Conservation (phyloP, 345 rosid species). For the Draba incana region DNA sequence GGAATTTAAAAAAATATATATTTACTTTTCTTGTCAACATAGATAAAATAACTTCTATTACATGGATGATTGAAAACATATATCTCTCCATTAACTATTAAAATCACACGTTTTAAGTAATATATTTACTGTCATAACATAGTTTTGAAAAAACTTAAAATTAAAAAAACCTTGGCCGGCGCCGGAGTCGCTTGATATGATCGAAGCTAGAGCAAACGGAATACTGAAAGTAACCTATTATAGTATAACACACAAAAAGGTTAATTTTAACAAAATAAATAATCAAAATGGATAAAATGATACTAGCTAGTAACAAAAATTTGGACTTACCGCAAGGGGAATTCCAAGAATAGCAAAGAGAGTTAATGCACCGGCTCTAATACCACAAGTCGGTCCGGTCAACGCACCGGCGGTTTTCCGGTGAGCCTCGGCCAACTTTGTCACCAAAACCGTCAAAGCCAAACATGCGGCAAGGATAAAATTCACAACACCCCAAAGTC, state of each 20-base stretch:
- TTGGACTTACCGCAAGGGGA: slow-evolving; percentile 68
- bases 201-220: slow-evolving; percentile 36
- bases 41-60: not conserved
- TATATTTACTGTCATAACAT: not conserved
- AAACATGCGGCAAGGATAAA: slow-evolving; percentile 57
- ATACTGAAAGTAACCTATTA: slow-evolving; percentile 32
- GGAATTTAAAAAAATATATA: not conserved
- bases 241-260: not conserved
- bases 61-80: not conserved
- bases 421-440: slow-evolving; percentile 60
- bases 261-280: not conserved
- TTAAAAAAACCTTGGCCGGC: slow-evolving; percentile 32
- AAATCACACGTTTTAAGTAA: not conserved
- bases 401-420: slow-evolving; percentile 19
- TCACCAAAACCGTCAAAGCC: slow-evolving; percentile 51
- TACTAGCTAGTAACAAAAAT: not conserved
- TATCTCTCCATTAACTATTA: not conserved
- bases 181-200: slow-evolving; percentile 28
- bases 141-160: not conserved
- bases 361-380: slow-evolving; percentile 54
- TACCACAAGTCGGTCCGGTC: slow-evolving; percentile 42
- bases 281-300: not conserved
- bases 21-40: not conserved
- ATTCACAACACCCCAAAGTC: slow-evolving; percentile 70
- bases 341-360: slow-evolving; percentile 68